Conservation (phyloP, 1,139 yeast genomes). For the Tardiomyces blankii region DNA sequence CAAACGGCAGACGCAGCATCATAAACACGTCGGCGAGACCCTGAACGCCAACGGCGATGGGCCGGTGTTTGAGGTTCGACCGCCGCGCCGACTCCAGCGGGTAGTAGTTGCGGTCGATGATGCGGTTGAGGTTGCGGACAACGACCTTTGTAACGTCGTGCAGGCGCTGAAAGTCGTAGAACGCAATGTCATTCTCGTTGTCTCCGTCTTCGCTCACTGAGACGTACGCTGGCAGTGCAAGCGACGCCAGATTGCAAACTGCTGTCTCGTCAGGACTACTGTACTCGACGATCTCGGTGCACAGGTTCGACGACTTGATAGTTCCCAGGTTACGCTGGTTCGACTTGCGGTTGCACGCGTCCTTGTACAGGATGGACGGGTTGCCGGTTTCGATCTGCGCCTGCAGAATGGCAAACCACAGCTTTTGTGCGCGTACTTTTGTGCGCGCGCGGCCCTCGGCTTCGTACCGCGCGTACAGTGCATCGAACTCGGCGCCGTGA, state of each 20-base stretch:
- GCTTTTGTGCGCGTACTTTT: constrained; percentile 58
- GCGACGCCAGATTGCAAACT: constrained; percentile 72
- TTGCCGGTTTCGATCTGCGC: constrained; percentile 80
- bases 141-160: constrained; percentile 54
- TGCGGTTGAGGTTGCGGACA: constrained; percentile 49
- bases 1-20: constrained; percentile 56
- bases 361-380: constrained; percentile 75
- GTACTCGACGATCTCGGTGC: constrained; percentile 76
- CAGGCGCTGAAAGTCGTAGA: constrained; percentile 46
- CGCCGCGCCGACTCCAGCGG: constrained; percentile 50
- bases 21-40: constrained; percentile 68
- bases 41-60: constrained; percentile 72
- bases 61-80: constrained; percentile 60
- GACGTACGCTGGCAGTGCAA: constrained; percentile 58
- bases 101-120: constrained; percentile 58
- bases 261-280: constrained; percentile 71
- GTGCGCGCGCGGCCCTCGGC: constrained; percentile 45
- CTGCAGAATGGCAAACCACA: constrained; percentile 68
- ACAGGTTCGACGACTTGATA: constrained; percentile 69
- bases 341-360: constrained; percentile 63
- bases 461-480: constrained; percentile 52
- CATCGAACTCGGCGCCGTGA: constrained; percentile 60
- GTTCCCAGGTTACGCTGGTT: constrained; percentile 73
- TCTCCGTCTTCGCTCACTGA: constrained; percentile 18
- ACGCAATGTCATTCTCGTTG: neutral